Conservation (phyloP, 2,329 filamentous ascomycete genomes). For the Neonectria neomacrospora region DNA sequence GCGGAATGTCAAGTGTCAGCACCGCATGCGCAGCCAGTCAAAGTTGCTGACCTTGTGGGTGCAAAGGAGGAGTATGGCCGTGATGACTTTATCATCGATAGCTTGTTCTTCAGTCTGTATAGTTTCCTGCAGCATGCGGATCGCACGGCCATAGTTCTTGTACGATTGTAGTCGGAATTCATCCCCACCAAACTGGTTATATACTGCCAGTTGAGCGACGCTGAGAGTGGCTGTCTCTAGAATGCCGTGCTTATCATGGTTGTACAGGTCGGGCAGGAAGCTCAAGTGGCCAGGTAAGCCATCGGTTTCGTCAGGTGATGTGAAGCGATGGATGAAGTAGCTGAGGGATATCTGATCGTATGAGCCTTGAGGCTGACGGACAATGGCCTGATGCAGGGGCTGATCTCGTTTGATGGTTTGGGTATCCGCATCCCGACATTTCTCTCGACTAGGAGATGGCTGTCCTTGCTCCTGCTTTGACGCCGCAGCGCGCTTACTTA, state of each 20-base stretch:
- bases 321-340: conserved; percentile 50
- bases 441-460: neutral
- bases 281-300: conserved; percentile 49
- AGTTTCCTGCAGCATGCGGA: conserved; percentile 43
- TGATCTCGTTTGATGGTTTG: neutral
- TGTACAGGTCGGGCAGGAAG: conserved; percentile 47
- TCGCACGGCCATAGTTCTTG: conserved; percentile 44
- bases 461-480: neutral
- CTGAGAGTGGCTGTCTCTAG: conserved; percentile 48
- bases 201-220: conserved; percentile 50
- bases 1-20: too few relatives aligned
- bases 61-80: conserved; percentile 47
- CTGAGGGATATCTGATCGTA: conserved; percentile 47
- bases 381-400: conserved; percentile 5
- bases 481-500: neutral
- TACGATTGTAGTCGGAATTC: conserved; percentile 45
- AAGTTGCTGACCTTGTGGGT: conserved; percentile 39
- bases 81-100: conserved; percentile 47
- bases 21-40: too few relatives aligned
- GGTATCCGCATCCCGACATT: neutral
- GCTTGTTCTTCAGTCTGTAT: conserved; percentile 41
- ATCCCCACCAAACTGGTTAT: conserved; percentile 47
- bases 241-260: conserved; percentile 42
- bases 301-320: conserved; percentile 45
- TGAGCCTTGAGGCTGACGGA: conserved; percentile 25